Conservation (phyloP, 1,284 basidiomycete species). For the Naganishia liquefaciens region DNA sequence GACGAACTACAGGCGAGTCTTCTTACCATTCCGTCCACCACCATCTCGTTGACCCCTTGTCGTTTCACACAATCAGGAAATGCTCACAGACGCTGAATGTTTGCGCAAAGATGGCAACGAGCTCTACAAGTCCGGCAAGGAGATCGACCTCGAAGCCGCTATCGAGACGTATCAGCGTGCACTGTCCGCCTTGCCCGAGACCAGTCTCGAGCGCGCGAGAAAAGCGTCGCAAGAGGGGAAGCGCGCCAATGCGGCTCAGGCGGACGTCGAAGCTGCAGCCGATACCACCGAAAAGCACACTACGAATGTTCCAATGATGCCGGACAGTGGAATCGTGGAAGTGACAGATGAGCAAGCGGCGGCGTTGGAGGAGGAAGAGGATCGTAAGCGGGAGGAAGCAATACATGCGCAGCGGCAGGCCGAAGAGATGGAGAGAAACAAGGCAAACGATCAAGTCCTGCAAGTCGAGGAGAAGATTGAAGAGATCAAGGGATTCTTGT, state of each 20-base stretch:
- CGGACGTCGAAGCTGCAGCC: no score
- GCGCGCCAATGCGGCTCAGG: no score
- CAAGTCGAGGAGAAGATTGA: conserved; percentile 40
- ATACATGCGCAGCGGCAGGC: not conserved
- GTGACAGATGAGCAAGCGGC: conserved; percentile 30
- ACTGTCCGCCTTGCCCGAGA: conserved; percentile 15
- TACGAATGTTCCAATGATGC: not conserved
- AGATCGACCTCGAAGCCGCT: conserved; percentile 23
- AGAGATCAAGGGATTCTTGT: conserved; percentile 52
- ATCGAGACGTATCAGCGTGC: conserved; percentile 18
- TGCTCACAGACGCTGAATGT: conserved; percentile 14
- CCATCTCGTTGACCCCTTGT: not conserved
- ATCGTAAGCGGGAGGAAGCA: not conserved
- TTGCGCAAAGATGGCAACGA: conserved; percentile 23
- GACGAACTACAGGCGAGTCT: conserved; percentile 13
- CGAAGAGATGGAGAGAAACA: not conserved
- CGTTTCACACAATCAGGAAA: not conserved
- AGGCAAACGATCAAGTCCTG: not conserved
- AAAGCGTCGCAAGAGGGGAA: not conserved
- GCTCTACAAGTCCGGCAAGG: conserved; percentile 22
- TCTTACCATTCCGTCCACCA: not conserved
- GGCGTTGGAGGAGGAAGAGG: conserved; percentile 17
- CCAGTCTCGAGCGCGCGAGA: not conserved
- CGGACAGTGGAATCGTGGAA: conserved; percentile 19
- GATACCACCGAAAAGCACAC: no score